Evolutionary conservation across 495 filamentous ascomycete species (phyloP), one percentile per base, ranked within the genome.

Genomic region (Aspergillus nidulans): DNA sequence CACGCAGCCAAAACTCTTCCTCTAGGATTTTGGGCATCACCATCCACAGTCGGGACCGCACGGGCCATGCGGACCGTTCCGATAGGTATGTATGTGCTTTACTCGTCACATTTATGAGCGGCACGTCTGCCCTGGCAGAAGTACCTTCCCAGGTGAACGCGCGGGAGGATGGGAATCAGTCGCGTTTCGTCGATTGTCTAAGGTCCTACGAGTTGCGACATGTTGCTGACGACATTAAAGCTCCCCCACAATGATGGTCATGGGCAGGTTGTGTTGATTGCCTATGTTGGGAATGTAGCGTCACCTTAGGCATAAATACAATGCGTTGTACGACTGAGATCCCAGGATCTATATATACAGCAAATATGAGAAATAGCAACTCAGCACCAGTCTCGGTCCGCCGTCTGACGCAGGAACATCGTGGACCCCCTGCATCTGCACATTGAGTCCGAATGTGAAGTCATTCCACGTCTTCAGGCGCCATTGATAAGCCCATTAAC

Each of bases 391-490:
- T 47, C 20, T 24, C 20, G 41, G 41, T 28, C 52, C 28, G 30
- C 42, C 39, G 28, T 19, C n/a, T 30, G 26, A 24, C 32, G 38
- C 53, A 56, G 45, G 43, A 43, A 56, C 45, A 34, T 48, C n/a
- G 26, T 16, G 32, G 25, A 43, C 23, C 15, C 24, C 19, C 30
- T 40, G 39, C 53, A 18, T 49, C 46, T 49, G 45, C 44, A 49
- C 45, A 15, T 40, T 43, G 8, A 45, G 18, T 23, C 12, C 36
- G 8, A n/a, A n/a, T 16, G 13, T 48, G 28, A 56, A 43, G 43
- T 21, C 32, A 45, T 34, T 40, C 57, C 45, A 56, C 38, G 53
- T 56, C 45, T 45, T n/a, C 43, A 48, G 34, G 47, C 40, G 16
- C 56, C 46, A 40, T 61, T 59, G 26, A 56, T 45, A 10, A 44